phyloP scores from a whole-genome alignment of 805 yeast species.

The Starmerella roubikii region DNA sequence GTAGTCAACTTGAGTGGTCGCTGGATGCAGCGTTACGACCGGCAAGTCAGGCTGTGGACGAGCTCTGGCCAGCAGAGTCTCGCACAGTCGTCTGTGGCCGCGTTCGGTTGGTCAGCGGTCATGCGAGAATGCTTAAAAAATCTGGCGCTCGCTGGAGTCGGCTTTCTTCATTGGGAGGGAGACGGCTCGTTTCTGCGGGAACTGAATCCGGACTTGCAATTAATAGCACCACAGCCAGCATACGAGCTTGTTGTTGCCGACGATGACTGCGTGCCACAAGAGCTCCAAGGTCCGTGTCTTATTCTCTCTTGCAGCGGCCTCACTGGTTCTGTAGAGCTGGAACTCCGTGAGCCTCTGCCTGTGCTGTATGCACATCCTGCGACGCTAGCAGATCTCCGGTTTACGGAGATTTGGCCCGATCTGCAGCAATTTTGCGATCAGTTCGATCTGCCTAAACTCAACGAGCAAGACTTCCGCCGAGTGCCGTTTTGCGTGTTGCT shows the following conservation, averaged over 20 bases:
- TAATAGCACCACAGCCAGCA: neutral
- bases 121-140: conserved; percentile 60
- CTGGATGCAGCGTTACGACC: conserved; percentile 45
- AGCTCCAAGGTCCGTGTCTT: neutral
- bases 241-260: neutral
- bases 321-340: neutral
- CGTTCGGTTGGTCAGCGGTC: conserved; percentile 43
- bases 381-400: conserved; percentile 45
- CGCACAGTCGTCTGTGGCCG: conserved; percentile 43
- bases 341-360: conserved; percentile 17
- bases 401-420: conserved; percentile 69
- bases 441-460: conserved; percentile 35
- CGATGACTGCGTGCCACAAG: neutral
- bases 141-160: conserved; percentile 77
- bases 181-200: neutral
- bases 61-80: conserved; percentile 54
- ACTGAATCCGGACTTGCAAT: neutral
- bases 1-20: too few species aligned
- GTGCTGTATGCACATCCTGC: conserved; percentile 56
- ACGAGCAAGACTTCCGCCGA: conserved; percentile 36
- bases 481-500: conserved; percentile 58
- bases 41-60: conserved; percentile 86
- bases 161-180: conserved; percentile 23
- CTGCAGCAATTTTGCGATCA: conserved; percentile 37
- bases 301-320: conserved; percentile 2